phyloP scores from a whole-genome alignment of 805 yeast genomes.

The Lipomyces anomalus region DNA sequence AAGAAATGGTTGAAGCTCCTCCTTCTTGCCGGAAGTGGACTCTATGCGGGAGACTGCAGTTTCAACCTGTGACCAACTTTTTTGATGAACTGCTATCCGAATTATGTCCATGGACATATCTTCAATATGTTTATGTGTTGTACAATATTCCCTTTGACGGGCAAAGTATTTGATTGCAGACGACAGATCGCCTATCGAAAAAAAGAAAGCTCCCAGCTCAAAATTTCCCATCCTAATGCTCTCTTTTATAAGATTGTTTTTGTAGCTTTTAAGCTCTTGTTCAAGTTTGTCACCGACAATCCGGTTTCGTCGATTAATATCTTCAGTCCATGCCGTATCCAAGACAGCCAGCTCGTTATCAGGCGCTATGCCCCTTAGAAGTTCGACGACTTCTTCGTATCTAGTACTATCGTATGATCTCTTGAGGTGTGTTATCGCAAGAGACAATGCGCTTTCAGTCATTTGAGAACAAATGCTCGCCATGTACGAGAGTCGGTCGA shows the following conservation, averaged over 20 bases:
- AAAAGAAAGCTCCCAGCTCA: conserved; percentile 18
- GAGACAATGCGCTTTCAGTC: conserved; percentile 9
- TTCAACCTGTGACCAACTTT: conserved; percentile 19
- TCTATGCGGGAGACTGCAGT: conserved; percentile 10
- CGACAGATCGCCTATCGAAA: conserved; percentile 14
- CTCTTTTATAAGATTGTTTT: conserved; percentile 21
- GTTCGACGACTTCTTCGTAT: conserved; percentile 14
- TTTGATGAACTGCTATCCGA: conserved; percentile 14
- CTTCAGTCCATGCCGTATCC: conserved; percentile 16
- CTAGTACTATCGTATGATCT: conserved; percentile 9
- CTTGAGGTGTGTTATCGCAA: conserved; percentile 12
- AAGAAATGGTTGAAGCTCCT: conserved; percentile 8
- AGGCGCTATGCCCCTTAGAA: conserved; percentile 4
- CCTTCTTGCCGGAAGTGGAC: conserved; percentile 4
- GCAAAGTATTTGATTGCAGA: conserved; percentile 13
- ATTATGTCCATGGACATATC: conserved; percentile 20
- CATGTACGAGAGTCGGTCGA: conserved; percentile 19
- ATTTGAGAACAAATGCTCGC: conserved; percentile 18
- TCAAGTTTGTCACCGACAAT: conserved; percentile 14
- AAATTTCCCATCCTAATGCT: conserved; percentile 22
- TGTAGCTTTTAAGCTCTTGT: conserved; percentile 20
- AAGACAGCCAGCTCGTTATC: conserved; percentile 3
- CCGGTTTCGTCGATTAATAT: neutral
- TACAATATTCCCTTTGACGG: conserved; percentile 21
- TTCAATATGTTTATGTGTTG: conserved; percentile 19